Conservation (phyloP, 179 eudicot species). For the Pouteria campechiana region DNA sequence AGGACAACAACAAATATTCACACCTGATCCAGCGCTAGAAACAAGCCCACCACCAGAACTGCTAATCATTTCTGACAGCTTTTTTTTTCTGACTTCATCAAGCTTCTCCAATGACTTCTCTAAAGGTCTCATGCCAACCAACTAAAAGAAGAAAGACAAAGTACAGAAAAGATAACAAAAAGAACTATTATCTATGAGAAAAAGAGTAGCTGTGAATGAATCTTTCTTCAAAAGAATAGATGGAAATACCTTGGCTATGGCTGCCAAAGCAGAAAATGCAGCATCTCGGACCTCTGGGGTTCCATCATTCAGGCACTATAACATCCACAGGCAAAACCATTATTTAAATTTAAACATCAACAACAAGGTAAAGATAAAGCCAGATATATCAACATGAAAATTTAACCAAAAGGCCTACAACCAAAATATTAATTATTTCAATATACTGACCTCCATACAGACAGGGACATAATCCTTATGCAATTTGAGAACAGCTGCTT, state of each 20-base stretch:
- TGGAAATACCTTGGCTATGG: conserved; percentile 72
- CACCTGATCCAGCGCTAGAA: conserved; percentile 54
- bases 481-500: conserved; percentile 63
- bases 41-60: conserved; percentile 43
- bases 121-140: conserved; percentile 97
- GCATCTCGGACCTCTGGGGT: conserved; percentile 99
- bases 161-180: background rate
- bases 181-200: too few species aligned
- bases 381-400: too few species aligned
- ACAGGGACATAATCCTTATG: conserved; percentile 97
- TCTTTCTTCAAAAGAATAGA: background rate
- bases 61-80: conserved; percentile 97
- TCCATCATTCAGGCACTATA: conserved; percentile 94
- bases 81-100: conserved; percentile 89
- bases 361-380: too few species aligned
- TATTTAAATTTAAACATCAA: too few species aligned
- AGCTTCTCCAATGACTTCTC: conserved; percentile 94
- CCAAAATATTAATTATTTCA: background rate
- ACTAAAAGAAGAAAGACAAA: conserved; percentile 23
- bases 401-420: too few species aligned
- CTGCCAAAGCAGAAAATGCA: conserved; percentile 92
- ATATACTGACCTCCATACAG: conserved; percentile 90
- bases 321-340: conserved; percentile 5
- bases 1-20: conserved; percentile 4
- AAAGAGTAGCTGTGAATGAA: too few species aligned